Evolutionary conservation across 306 rosid genomes (phyloP).

Genomic region (Quercus robur): DNA sequence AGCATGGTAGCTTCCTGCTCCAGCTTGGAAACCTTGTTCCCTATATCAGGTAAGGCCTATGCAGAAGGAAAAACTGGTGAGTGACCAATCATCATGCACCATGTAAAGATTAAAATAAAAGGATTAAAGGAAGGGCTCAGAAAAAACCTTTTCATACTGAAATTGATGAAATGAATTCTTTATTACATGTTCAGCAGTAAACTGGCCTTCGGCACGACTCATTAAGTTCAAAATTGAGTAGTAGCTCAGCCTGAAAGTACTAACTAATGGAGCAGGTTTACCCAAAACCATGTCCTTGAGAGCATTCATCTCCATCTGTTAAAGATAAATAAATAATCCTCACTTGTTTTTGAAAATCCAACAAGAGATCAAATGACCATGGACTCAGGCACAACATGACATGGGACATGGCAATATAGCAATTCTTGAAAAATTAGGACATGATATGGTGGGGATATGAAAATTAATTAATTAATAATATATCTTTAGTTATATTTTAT

Average conservation of each 20-base stretch:
- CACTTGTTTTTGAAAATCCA: constrained; percentile 17
- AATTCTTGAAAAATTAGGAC: too few relatives aligned
- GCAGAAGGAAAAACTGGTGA: constrained; percentile 14
- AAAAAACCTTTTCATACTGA: constrained; percentile 89
- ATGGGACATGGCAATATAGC: too few relatives aligned
- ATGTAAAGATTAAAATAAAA: constrained; percentile 4
- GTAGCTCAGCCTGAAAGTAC: constrained; percentile 98
- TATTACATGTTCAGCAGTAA: constrained; percentile 94
- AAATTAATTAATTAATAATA: too few relatives aligned
- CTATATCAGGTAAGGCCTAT: constrained; percentile 92
- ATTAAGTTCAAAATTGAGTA: constrained; percentile 93
- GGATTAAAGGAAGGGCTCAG: constrained; percentile 16
- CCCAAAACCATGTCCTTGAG: constrained; percentile 97
- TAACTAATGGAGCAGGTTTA: constrained; percentile 93
- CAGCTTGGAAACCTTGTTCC: constrained; percentile 67
- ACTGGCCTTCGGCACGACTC: constrained; percentile 99
- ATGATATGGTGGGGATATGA: too few relatives aligned
- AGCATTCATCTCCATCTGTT: constrained; percentile 92
- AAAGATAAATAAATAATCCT: constrained; percentile 2
- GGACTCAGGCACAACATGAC: too few relatives aligned
- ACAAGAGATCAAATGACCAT: background rate
- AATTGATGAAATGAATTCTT: constrained; percentile 93
- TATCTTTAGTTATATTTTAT: too few relatives aligned
- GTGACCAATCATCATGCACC: constrained; percentile 16
- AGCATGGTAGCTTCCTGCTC: constrained; percentile 86